A percentile compares a stretch with the other conserved stretches of the same genome.
Evolutionary conservation across 2,329 filamentous ascomycete genomes (phyloP).

Genomic region (Fusarium burgessii): DNA sequence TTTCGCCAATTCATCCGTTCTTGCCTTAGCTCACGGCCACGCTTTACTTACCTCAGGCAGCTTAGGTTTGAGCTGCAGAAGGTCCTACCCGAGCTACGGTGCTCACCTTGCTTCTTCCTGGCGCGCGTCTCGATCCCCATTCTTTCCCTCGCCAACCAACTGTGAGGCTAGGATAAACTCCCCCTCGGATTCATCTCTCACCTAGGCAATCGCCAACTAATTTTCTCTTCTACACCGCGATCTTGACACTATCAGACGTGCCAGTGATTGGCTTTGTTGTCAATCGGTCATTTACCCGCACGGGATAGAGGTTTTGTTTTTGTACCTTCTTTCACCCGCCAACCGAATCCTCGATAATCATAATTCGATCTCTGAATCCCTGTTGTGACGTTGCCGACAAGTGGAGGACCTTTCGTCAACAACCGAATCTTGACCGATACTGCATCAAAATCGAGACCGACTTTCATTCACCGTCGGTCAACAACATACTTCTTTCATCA

Average conservation of each 20-base stretch:
- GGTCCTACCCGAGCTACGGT: conserved; percentile 29
- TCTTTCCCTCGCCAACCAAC: conserved; percentile 44
- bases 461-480: conserved; percentile 23
- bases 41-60: conserved; percentile 30
- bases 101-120: conserved; percentile 40
- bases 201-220: conserved; percentile 28
- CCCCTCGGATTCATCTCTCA: conserved; percentile 38
- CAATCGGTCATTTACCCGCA: conserved; percentile 12
- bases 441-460: conserved; percentile 25
- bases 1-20: conserved; percentile 13
- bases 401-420: conserved; percentile 31
- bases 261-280: conserved; percentile 32
- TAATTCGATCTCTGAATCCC: conserved; percentile 37
- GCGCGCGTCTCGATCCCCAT: conserved; percentile 41
- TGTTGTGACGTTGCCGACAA: conserved; percentile 46
- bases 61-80: conserved; percentile 31
- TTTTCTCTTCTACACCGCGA: conserved; percentile 33
- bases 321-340: conserved; percentile 28
- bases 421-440: conserved; percentile 31
- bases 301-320: conserved; percentile 25
- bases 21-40: conserved; percentile 16
- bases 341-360: conserved; percentile 37
- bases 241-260: conserved; percentile 32
- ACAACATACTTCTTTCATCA: conserved; percentile 18
- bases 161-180: conserved; percentile 36